phyloP scores from a whole-genome alignment of 2,329 filamentous ascomycete species.

The Colletotrichum aenigma region DNA sequence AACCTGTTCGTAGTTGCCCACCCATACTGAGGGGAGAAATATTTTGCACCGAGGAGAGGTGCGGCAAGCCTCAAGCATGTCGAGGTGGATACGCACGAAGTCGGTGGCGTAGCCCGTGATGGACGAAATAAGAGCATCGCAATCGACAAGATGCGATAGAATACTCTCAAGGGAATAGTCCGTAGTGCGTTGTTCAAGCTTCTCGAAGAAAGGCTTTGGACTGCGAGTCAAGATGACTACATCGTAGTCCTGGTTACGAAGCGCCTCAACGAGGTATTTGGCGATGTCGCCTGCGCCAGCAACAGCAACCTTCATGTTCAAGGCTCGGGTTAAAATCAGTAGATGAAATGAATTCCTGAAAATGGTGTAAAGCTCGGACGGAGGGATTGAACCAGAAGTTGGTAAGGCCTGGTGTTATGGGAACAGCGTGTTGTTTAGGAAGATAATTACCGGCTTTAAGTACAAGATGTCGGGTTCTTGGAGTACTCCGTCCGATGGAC shows the following conservation, averaged over 20 bases:
- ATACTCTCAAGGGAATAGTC: background rate
- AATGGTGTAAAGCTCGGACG: background rate
- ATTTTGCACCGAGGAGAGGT: background rate
- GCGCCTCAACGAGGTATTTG: background rate
- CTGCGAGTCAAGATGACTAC: background rate
- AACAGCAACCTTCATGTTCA: background rate
- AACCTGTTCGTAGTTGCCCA: background rate
- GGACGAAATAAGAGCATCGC: background rate
- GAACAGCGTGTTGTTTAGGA: background rate
- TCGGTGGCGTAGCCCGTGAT: background rate
- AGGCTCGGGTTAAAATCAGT: rapidly evolving
- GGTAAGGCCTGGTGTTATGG: background rate
- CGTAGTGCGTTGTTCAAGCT: background rate
- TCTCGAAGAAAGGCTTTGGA: background rate
- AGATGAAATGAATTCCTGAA: rapidly evolving
- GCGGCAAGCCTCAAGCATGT: background rate
- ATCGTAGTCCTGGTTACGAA: background rate
- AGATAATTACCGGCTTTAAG: background rate
- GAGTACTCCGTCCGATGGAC: background rate
- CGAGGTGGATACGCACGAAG: background rate
- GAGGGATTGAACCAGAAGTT: background rate
- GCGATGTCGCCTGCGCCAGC: background rate
- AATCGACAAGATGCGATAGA: background rate
- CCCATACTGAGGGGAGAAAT: background rate
- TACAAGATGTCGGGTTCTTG: background rate